Base-by-base conservation (phyloP, 2,329 filamentous ascomycete genomes). In the Lasiodiplodia hormozganensis region DNA sequence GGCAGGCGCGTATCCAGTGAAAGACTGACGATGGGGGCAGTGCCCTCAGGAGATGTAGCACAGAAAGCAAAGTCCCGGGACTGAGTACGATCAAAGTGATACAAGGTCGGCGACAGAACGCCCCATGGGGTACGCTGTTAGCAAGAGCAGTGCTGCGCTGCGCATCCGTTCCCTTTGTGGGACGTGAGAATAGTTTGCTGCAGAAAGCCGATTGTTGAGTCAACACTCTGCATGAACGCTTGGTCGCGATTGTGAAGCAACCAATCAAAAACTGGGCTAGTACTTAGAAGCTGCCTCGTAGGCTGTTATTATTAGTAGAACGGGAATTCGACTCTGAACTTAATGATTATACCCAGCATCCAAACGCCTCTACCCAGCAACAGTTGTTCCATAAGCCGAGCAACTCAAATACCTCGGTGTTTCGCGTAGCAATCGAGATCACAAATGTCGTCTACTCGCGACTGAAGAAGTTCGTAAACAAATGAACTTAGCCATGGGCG, bases 181-280 rank as follows among this genome's bases (percentile, higher is more conserved):
- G 4, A 62, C 58, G 31, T n/a, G 11, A 10, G 52, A 38, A 52
- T 23, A n/a, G 60, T 64, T 64, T 64, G 60, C 60, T 64, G 60
- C 60, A 52, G 28, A 52, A 36, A 18, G 23, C 60, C 28, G 43
- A 7, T 23, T 11, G 60, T 64, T 64, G 60, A 51, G 28, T 52
- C 47, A 52, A 64, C 60, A 34, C 7, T 21, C 10, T 64, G 47
- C 47, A 64, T 51, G 36, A 49, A 49, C 43, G 47, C 43, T 31
- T 52, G 47, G 47, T 31, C 10, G 40, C 40, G 5, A n/a, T 11
- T n/a, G 14, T 34, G 28, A 51, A 62, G 43, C 28, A 52, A n/a
- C 60, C 60, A 64, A 38, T 52, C 25, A 49, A 4, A 8, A 25
- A 11, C 6, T 2, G 36, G 12, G 1, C 21, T 11, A 16, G 31